Conservation (phyloP, 257 asterid genomes). For the Leptodermis oblonga region DNA sequence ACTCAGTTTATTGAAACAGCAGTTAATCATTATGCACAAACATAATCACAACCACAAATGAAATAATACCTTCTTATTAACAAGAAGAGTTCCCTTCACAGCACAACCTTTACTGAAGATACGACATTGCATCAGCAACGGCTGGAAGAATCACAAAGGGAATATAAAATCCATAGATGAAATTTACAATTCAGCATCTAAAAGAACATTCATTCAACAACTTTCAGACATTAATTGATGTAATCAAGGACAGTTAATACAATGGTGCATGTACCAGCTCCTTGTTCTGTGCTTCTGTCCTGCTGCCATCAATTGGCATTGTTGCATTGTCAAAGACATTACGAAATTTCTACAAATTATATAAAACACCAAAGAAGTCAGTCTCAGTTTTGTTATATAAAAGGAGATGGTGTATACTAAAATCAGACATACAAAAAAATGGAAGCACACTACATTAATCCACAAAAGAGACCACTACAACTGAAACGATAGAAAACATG, state of each 20-base stretch:
- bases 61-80: constrained; percentile 56
- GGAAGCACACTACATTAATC: neutral
- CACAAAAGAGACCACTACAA: neutral
- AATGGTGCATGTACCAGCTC: constrained; percentile 42
- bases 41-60: neutral
- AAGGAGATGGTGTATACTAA: neutral
- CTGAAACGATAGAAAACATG: too few species aligned
- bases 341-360: constrained; percentile 12
- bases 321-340: constrained; percentile 20
- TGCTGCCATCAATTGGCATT: constrained; percentile 25
- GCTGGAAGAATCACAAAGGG: constrained; percentile 42
- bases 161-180: neutral
- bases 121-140: constrained; percentile 82
- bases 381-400: neutral
- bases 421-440: neutral
- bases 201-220: neutral
- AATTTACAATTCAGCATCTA: neutral
- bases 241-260: neutral
- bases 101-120: constrained; percentile 65
- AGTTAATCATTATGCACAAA: neutral
- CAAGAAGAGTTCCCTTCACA: constrained; percentile 84
- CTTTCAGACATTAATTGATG: neutral
- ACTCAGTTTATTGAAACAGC: neutral
- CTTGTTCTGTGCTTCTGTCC: constrained; percentile 24
- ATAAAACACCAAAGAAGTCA: neutral